A percentile compares a stretch with the other conserved stretches of the same genome.
phyloP scores from a whole-genome alignment of 495 filamentous ascomycete genomes.

The Penicillium chermesinum region DNA sequence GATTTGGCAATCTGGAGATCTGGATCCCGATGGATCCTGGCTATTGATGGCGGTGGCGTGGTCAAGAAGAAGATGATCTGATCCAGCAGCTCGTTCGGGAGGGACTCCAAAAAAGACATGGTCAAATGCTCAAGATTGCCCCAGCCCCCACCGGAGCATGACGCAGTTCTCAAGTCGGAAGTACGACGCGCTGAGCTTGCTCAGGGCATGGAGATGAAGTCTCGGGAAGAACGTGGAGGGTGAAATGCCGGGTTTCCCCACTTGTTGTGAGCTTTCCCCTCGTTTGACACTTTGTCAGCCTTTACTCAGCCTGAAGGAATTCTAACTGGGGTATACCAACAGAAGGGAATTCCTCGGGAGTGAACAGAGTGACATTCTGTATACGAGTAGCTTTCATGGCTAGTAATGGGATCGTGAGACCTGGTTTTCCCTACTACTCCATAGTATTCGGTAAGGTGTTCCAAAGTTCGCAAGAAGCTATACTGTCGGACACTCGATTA shows the following conservation, averaged over 20 bases:
- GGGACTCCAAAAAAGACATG: constrained; percentile 16
- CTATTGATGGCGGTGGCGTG: constrained; percentile 25
- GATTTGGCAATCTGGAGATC: constrained; percentile 17
- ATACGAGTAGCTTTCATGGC: too few relatives aligned
- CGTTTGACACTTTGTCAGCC: constrained; percentile 22
- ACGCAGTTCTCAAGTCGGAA: background rate
- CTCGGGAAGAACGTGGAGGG: constrained; percentile 15
- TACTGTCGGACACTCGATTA: too few relatives aligned
- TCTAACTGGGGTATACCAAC: too few relatives aligned
- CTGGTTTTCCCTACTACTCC: too few relatives aligned
- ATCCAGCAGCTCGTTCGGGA: constrained; percentile 42
- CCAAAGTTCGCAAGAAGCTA: too few relatives aligned
- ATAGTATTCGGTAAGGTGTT: too few relatives aligned
- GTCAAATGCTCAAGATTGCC: background rate
- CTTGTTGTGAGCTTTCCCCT: constrained; percentile 6
- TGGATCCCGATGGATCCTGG: constrained; percentile 24
- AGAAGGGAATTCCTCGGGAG: too few relatives aligned
- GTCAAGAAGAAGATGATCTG: constrained; percentile 30
- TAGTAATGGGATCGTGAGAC: too few relatives aligned
- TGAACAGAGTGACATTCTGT: too few relatives aligned
- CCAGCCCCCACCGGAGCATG: constrained; percentile 1
- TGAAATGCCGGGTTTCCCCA: constrained; percentile 23
- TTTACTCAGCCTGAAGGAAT: constrained; percentile 18
- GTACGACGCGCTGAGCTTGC: background rate
- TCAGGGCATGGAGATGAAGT: background rate